Percentiles rank a stretch among this genome's conserved stretches.
These are phyloP conservation scores for Pseudozyma sp. DNA, from an alignment of 1,284 basidiomycete genomes.

Conservation along the genomic window DNA sequence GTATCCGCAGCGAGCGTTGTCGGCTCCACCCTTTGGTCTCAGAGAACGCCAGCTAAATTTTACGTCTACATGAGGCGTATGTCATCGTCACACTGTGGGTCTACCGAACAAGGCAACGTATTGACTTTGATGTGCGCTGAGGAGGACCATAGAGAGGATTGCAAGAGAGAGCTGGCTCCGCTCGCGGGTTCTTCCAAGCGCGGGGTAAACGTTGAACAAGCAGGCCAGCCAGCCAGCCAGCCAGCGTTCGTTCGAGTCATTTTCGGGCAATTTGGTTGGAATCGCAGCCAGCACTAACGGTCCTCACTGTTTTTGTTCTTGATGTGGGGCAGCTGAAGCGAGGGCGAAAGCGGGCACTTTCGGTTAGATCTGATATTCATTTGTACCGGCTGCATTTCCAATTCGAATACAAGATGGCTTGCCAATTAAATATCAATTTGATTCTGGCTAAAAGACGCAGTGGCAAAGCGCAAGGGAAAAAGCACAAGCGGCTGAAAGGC, in stretches of 20 bases:
- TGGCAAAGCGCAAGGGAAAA: conserved; percentile 6
- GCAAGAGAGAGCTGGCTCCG: neutral
- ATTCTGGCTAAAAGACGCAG: neutral
- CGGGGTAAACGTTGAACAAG: conserved; percentile 17
- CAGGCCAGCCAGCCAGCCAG: neutral
- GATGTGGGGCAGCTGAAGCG: neutral
- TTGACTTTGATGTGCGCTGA: too few species aligned
- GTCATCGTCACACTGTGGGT: too few species aligned
- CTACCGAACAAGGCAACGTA: too few species aligned
- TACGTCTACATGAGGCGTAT: too few species aligned
- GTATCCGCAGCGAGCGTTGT: too few species aligned
- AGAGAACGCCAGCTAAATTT: too few species aligned
- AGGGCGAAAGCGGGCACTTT: conserved; percentile 20
- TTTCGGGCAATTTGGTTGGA: neutral
- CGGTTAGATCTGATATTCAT: conserved; percentile 20
- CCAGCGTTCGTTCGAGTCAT: conserved; percentile 22
- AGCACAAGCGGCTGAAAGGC: conserved; percentile 2
- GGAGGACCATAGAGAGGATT: too few species aligned
- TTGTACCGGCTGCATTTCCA: neutral
- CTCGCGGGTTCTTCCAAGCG: conserved; percentile 21
- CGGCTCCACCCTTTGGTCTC: too few species aligned
- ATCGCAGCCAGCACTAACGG: neutral
- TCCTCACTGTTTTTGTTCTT: conserved; percentile 1
- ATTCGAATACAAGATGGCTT: neutral
- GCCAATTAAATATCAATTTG: neutral